Conservation (phyloP, 1,284 basidiomycete genomes). For the Lentinus polychrous region DNA sequence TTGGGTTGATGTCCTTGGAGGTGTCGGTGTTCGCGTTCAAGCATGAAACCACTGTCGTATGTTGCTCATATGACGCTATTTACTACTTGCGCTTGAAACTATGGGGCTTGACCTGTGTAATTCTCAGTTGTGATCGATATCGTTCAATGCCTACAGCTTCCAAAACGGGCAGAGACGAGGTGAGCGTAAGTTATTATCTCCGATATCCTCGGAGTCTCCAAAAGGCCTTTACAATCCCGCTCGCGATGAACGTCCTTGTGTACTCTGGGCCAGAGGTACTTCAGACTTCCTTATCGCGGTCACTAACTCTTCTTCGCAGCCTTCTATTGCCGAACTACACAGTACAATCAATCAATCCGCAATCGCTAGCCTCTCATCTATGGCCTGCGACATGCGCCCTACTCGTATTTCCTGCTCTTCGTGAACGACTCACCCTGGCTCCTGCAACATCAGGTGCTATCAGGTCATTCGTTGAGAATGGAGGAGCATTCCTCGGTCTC, state of each 20-base stretch:
- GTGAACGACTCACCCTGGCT: constrained; percentile 43
- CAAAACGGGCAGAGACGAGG: too few relatives aligned
- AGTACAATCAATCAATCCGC: constrained; percentile 59
- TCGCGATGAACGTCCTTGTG: constrained; percentile 70
- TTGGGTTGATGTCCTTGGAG: constrained; percentile 6
- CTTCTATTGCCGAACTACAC: constrained; percentile 71
- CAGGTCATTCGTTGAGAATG: constrained; percentile 55
- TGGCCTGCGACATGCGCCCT: constrained; percentile 74
- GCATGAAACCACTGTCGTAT: too few relatives aligned
- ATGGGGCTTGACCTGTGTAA: too few relatives aligned
- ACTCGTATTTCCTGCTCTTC: constrained; percentile 67
- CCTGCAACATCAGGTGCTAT: constrained; percentile 45
- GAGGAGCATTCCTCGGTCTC: constrained; percentile 43
- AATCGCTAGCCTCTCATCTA: constrained; percentile 58
- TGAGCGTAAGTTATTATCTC: too few relatives aligned
- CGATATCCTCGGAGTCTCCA: too few relatives aligned
- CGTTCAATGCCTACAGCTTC: too few relatives aligned
- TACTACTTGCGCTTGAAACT: too few relatives aligned
- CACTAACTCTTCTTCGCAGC: constrained; percentile 47
- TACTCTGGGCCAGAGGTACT: constrained; percentile 70
- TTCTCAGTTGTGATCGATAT: too few relatives aligned
- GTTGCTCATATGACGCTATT: too few relatives aligned
- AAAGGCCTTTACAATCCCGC: neutral
- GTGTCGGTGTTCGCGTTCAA: neutral
- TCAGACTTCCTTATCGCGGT: constrained; percentile 49